Evolutionary conservation across 2,329 filamentous ascomycete species (phyloP).

Genomic region (Trichoderma sp.): DNA sequence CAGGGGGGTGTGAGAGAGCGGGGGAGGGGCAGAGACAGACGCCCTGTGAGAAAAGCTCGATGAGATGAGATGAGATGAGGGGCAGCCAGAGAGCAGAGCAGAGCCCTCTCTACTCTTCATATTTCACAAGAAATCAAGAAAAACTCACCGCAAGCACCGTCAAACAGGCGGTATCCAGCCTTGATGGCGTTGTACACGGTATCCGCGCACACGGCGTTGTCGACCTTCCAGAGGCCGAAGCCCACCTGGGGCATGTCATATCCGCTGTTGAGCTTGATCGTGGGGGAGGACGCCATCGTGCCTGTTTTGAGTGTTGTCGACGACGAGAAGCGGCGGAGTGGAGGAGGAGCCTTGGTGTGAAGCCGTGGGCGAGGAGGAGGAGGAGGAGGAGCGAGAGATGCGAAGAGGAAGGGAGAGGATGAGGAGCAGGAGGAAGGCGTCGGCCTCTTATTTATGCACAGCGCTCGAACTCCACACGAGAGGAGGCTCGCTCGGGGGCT

Average conservation of each 20-base stretch:
- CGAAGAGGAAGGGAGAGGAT: neutral
- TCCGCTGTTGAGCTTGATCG: slow-evolving; percentile 66
- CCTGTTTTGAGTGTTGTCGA: slow-evolving; percentile 3
- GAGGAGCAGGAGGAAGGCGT: slow-evolving; percentile 4
- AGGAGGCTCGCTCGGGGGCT: slow-evolving; percentile 18
- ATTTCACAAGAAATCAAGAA: neutral
- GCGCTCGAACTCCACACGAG: slow-evolving; percentile 22
- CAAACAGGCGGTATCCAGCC: slow-evolving; percentile 62
- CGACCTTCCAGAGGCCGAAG: slow-evolving; percentile 84
- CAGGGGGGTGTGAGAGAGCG: too few species aligned
- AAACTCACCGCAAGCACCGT: slow-evolving; percentile 59
- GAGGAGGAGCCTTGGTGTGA: too few species aligned
- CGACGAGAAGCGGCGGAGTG: slow-evolving; percentile 22
- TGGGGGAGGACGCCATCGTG: slow-evolving; percentile 46
- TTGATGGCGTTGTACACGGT: slow-evolving; percentile 76
- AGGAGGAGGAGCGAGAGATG: neutral
- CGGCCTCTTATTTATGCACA: slow-evolving; percentile 24
- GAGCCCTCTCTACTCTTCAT: neutral
- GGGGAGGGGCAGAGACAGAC: too few species aligned
- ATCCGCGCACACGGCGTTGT: slow-evolving; percentile 71
- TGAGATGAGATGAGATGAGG: too few species aligned
- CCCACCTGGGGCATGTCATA: slow-evolving; percentile 74
- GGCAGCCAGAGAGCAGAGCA: neutral
- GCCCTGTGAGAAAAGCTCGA: neutral
- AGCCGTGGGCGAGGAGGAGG: neutral